Base-by-base conservation (phyloP, 2,329 filamentous ascomycete genomes). In the Diaporthe ilicicola region DNA sequence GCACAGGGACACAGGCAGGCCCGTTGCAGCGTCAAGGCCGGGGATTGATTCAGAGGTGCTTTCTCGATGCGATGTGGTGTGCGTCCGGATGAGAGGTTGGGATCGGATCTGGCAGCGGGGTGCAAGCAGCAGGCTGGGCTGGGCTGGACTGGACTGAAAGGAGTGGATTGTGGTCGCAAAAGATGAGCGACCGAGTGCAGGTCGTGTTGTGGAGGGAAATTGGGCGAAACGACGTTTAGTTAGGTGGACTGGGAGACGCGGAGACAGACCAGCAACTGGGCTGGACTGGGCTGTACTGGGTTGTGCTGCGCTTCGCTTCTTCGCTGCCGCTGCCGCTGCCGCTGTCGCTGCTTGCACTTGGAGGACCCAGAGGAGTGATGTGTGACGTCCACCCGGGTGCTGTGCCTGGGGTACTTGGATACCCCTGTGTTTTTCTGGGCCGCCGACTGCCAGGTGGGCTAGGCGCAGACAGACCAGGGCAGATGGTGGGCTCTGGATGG, bases 111-210 rank as follows among this genome's bases (percentile, higher is more conserved):
- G 56, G 56, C 42, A 34, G 56, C 56, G 56, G 59, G 59, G 44
- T 64, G 59, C 59, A 24, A 64, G 59, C 59, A 64, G 59, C 44
- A 37, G 59, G 59, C 59, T 37, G 54, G 32, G 67, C 32, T 34
- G 46, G 32, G 46, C 42, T 46, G 24, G 42, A 19, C 37, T 54
- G 56, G 42, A 19, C 37, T 54, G 56, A 34, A 65, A 66, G 42
- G 29, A 44, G 24, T 67, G 61, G 64, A 55, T 61, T 70, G 69
- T 70, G 39, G 61, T 70, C 50, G 53, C 69, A 53, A 70, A 56
- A 64, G 39, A 70, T 64, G 59, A 69, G 67, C 67, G 51, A 48
- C 48, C 48, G 24, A 64, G 55, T 64, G 68, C 59, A 66, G 54
- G 50, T 46, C 53, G 37, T 64, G 51, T 42, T 67, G 69, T 56